Evolutionary conservation across 2,329 filamentous ascomycete genomes (phyloP).

Genomic region (Fusarium redolens): DNA sequence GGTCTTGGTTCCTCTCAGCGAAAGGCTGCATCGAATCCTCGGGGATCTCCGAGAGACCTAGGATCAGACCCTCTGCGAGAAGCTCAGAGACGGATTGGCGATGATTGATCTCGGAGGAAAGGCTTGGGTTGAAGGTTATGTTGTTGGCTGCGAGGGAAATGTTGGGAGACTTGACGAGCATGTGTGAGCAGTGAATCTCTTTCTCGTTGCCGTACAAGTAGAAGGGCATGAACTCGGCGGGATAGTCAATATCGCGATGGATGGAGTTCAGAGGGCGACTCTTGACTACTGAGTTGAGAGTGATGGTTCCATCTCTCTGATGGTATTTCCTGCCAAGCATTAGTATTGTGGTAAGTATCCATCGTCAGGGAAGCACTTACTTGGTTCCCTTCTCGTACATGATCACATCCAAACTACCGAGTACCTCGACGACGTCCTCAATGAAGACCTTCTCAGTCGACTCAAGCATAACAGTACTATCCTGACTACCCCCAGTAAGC

Average conservation of each 20-base stretch:
- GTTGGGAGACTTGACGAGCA: conserved; percentile 57
- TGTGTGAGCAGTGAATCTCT: conserved; percentile 56
- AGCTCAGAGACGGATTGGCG: conserved; percentile 28
- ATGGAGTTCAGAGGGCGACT: conserved; percentile 52
- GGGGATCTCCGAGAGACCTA: conserved; percentile 47
- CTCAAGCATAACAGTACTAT: conserved; percentile 33
- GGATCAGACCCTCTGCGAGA: conserved; percentile 39
- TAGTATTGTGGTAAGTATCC: too few relatives aligned
- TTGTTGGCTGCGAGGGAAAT: conserved; percentile 48
- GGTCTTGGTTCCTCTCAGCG: conserved; percentile 28
- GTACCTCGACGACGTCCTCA: neutral
- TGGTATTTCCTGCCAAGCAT: conserved; percentile 17
- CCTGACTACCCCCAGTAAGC: neutral
- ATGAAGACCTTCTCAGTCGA: neutral
- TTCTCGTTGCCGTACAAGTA: conserved; percentile 56
- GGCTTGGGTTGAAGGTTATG: conserved; percentile 8
- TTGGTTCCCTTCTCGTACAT: conserved; percentile 23
- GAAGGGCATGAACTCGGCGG: conserved; percentile 54
- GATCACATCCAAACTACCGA: neutral
- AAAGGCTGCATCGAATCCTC: conserved; percentile 55
- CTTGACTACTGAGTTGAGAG: conserved; percentile 42
- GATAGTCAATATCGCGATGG: conserved; percentile 51
- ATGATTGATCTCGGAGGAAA: conserved; percentile 6
- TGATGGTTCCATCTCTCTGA: conserved; percentile 41
- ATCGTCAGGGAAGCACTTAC: neutral